Conservation (phyloP, 2,329 filamentous ascomycete genomes). For the Arachnopeziza araneosa region DNA sequence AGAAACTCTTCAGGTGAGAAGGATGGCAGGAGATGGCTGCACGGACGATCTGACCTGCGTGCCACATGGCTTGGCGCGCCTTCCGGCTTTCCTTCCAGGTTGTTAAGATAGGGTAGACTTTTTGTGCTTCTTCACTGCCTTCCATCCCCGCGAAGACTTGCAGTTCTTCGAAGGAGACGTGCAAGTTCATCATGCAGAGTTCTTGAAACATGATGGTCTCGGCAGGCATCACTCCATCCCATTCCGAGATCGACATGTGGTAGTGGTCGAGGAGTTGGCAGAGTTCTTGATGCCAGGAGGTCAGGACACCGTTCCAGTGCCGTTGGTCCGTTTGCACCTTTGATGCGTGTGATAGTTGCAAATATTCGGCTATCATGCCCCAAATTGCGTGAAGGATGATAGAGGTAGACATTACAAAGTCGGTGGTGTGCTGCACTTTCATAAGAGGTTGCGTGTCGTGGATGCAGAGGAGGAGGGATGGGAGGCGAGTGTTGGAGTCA, state of each 20-base stretch:
- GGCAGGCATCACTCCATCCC: not conserved
- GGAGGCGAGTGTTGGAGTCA: slow-evolving; percentile 48
- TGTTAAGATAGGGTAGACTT: not conserved
- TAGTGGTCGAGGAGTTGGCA: slow-evolving; percentile 6
- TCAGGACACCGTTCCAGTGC: slow-evolving; percentile 34
- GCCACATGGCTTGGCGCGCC: slow-evolving; percentile 14
- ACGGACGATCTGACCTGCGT: slow-evolving; percentile 18
- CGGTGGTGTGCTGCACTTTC: slow-evolving; percentile 33
- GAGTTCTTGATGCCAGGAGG: slow-evolving; percentile 58
- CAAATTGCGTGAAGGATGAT: slow-evolving; percentile 63
- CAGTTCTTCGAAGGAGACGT: slow-evolving; percentile 13
- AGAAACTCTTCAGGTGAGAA: slow-evolving; percentile 56
- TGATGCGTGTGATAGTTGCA: slow-evolving; percentile 29
- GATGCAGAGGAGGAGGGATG: slow-evolving; percentile 14
- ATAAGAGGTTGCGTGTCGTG: slow-evolving; percentile 17
- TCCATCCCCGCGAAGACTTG: slow-evolving; percentile 16
- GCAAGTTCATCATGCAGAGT: slow-evolving; percentile 14
- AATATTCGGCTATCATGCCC: slow-evolving; percentile 60
- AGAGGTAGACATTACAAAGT: slow-evolving; percentile 50
- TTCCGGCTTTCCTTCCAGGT: slow-evolving; percentile 5
- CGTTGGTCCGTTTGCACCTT: slow-evolving; percentile 37
- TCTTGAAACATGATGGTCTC: slow-evolving; percentile 4
- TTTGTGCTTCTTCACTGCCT: slow-evolving; percentile 13
- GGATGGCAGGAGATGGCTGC: slow-evolving; percentile 40
- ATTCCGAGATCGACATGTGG: slow-evolving; percentile 2